Percentiles rank a stretch among this genome's conserved stretches.
These are phyloP conservation scores for Excoecaria agallocha DNA, from an alignment of 345 rosid species.

Conservation along the genomic window DNA sequence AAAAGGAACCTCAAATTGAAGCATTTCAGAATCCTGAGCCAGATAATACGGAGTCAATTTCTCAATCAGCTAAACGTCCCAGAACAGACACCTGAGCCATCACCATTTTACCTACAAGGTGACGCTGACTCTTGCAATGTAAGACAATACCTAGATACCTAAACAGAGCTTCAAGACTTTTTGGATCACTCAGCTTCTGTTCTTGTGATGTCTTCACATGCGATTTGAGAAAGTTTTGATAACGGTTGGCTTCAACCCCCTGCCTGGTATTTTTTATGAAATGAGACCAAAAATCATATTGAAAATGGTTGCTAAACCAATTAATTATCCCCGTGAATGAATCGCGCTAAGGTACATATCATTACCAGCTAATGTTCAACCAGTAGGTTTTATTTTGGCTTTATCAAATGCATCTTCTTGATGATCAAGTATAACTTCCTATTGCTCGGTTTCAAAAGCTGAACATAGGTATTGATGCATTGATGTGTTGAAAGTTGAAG, in stretches of 20 bases:
- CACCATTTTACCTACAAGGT: conserved; percentile 14
- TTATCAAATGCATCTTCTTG: no score
- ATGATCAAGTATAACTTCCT: no score
- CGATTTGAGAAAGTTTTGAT: conserved; percentile 23
- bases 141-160: conserved; percentile 28
- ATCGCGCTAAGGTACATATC: background rate
- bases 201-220: conserved; percentile 7
- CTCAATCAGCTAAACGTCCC: conserved; percentile 50
- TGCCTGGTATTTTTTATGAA: background rate
- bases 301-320: background rate
- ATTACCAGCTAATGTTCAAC: no score
- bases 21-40: conserved; percentile 26
- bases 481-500: background rate
- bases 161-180: conserved; percentile 22
- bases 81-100: conserved; percentile 41
- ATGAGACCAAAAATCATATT: conserved; percentile 13
- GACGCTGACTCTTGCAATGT: conserved; percentile 20
- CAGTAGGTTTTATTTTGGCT: no score
- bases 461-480: background rate
- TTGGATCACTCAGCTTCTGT: conserved; percentile 16
- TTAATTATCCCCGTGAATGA: conserved; percentile 6
- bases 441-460: no score
- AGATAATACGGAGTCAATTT: conserved; percentile 25
- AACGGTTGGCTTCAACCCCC: conserved; percentile 16
- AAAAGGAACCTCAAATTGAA: conserved; percentile 24